Evolutionary conservation across 768 basidiomycete genomes (phyloP).

Genomic region (Dioszegia crocea): DNA sequence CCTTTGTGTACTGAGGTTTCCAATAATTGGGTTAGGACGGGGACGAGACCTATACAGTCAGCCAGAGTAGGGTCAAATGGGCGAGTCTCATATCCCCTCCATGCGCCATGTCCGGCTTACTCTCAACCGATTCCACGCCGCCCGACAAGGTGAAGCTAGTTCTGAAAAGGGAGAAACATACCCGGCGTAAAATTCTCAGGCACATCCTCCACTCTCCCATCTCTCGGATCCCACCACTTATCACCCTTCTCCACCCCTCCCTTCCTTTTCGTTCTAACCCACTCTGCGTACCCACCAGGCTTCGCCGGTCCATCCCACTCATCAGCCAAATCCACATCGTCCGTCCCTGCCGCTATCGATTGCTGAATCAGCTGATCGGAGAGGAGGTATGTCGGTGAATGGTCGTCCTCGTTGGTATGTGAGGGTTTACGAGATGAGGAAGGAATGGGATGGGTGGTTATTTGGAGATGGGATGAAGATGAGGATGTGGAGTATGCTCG

Average conservation of each 20-base stretch:
- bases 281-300: conserved; percentile 34
- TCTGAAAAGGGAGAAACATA: conserved; percentile 9
- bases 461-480: not conserved
- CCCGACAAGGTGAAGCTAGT: no score
- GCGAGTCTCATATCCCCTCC: no score
- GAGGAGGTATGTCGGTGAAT: not conserved
- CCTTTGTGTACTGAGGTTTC: conserved; percentile 13
- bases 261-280: conserved; percentile 16
- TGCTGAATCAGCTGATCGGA: conserved; percentile 8
- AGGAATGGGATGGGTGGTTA: not conserved
- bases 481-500: not conserved
- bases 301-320: conserved; percentile 40
- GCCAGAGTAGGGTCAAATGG: no score
- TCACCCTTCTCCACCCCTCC: conserved; percentile 31
- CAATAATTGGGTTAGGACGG: conserved; percentile 23
- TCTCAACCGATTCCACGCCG: no score
- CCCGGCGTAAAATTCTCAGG: conserved; percentile 44
- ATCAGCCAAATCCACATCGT: not conserved
- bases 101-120: no score
- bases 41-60: conserved; percentile 25
- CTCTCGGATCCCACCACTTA: conserved; percentile 42
- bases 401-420: not conserved
- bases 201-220: conserved; percentile 10
- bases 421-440: not conserved
- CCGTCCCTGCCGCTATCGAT: not conserved